These are phyloP conservation scores for Brettanomyces nanus DNA, from an alignment of 805 yeast species.

Conservation along the genomic window DNA sequence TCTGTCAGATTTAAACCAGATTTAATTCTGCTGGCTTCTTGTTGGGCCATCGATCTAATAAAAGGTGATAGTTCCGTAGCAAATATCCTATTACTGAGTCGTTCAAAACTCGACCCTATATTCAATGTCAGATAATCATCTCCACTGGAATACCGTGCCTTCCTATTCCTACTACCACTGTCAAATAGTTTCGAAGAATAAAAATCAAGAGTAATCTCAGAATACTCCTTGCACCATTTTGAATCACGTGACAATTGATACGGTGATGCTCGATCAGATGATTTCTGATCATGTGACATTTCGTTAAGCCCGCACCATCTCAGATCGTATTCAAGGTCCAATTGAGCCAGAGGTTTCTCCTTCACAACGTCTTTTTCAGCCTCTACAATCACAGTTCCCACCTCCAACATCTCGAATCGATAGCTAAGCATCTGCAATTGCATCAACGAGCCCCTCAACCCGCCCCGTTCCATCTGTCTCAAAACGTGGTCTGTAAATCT, in stretches of 20 bases:
- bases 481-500: constrained; percentile 16
- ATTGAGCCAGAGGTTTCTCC: background rate
- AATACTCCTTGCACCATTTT: too few relatives aligned
- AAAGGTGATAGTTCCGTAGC: constrained; percentile 20
- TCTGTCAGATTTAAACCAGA: background rate
- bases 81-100: constrained; percentile 8
- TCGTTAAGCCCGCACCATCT: background rate
- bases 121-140: constrained; percentile 15
- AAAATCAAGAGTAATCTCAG: constrained; percentile 18
- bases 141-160: constrained; percentile 12
- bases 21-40: constrained; percentile 13
- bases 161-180: constrained; percentile 18
- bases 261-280: too few relatives aligned
- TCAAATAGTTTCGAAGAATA: constrained; percentile 19
- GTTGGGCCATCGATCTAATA: constrained; percentile 23
- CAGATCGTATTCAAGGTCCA: background rate
- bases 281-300: too few relatives aligned
- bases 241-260: too few relatives aligned
- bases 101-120: constrained; percentile 17
- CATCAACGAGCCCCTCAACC: constrained; percentile 22
- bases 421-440: constrained; percentile 24
- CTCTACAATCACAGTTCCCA: constrained; percentile 12
- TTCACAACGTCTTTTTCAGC: background rate
- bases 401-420: constrained; percentile 7
- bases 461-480: constrained; percentile 9